Percentiles rank a stretch among this genome's conserved stretches.
Evolutionary conservation across 768 basidiomycete species (phyloP).

Genomic region (Kockovaella imperatae): DNA sequence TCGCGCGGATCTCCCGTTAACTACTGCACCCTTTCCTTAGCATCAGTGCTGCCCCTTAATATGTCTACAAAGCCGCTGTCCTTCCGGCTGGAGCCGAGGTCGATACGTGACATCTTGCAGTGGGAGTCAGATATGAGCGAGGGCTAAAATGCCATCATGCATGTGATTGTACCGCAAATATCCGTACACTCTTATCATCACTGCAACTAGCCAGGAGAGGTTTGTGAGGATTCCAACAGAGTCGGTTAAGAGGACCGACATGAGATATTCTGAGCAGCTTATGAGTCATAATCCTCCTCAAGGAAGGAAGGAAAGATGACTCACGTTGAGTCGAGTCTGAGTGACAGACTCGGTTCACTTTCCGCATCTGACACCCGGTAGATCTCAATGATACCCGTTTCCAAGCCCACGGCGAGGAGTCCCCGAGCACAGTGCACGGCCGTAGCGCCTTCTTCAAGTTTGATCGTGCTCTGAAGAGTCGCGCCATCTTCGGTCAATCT

Average conservation of each 20-base stretch:
- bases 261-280: slow-evolving; percentile 56
- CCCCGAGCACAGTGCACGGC: slow-evolving; percentile 65
- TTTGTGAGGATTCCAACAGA: slow-evolving; percentile 65
- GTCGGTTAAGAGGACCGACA: slow-evolving; percentile 65
- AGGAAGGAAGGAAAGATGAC: background rate
- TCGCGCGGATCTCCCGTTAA: no score
- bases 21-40: no score
- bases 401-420: slow-evolving; percentile 71
- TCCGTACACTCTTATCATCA: slow-evolving; percentile 83
- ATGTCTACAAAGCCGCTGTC: no score
- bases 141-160: background rate
- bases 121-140: no score
- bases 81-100: no score
- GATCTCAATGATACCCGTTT: slow-evolving; percentile 66
- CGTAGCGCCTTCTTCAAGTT: slow-evolving; percentile 68
- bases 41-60: no score
- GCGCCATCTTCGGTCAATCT: slow-evolving; percentile 52
- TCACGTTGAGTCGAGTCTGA: slow-evolving; percentile 44
- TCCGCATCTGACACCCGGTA: slow-evolving; percentile 50
- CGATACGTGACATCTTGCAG: no score
- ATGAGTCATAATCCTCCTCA: background rate
- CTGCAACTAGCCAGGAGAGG: slow-evolving; percentile 70
- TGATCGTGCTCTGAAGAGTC: slow-evolving; percentile 57
- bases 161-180: slow-evolving; percentile 52
- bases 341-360: slow-evolving; percentile 51